phyloP scores from a whole-genome alignment of 768 basidiomycete species.

The Pulveroboletus sp. region DNA sequence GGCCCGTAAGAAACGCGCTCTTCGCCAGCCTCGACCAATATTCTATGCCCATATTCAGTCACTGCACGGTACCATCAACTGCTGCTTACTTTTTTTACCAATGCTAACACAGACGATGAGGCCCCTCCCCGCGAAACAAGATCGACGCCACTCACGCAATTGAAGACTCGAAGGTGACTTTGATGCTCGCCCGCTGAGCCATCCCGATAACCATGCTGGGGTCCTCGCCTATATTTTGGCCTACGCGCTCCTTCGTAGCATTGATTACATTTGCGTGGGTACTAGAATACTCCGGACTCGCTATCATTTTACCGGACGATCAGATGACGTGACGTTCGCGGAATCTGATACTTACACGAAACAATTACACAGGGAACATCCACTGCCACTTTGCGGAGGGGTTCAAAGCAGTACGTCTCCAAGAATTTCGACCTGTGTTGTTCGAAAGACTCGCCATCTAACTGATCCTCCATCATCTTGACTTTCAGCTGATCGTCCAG shows the following conservation, averaged over 20 bases:
- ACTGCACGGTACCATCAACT: background rate
- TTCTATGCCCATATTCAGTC: background rate
- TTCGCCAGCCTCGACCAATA: background rate
- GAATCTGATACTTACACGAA: background rate
- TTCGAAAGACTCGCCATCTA: background rate
- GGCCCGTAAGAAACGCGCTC: background rate
- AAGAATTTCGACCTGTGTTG: background rate
- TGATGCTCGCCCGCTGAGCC: background rate
- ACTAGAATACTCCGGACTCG: background rate
- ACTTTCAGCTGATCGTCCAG: background rate
- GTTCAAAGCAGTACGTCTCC: background rate
- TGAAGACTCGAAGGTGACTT: background rate
- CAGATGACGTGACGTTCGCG: background rate
- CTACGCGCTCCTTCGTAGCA: background rate
- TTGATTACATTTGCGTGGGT: background rate
- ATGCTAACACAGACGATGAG: background rate
- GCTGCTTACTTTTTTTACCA: background rate
- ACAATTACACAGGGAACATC: background rate
- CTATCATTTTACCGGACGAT: background rate
- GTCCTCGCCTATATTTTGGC: background rate
- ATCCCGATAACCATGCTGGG: background rate
- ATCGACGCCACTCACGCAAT: background rate
- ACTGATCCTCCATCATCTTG: background rate
- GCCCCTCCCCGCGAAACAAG: background rate
- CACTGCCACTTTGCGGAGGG: background rate